phyloP scores from a whole-genome alignment of 306 rosid species.

The Vigna hirtella region DNA sequence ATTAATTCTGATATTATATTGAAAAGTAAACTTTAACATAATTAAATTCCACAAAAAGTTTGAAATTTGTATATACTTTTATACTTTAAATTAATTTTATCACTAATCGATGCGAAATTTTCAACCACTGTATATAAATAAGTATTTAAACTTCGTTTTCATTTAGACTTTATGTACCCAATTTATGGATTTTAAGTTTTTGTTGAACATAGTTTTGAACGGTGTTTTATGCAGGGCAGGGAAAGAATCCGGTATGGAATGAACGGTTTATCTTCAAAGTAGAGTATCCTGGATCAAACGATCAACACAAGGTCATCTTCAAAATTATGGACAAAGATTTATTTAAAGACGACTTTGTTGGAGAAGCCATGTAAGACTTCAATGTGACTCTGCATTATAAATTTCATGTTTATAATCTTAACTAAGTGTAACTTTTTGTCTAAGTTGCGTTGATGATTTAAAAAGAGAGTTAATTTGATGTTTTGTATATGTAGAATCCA shows the following conservation, averaged over 20 bases:
- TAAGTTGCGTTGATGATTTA: not conserved
- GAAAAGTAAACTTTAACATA: accelerated
- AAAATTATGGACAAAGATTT: constrained; percentile 78
- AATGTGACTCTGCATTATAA: too few relatives aligned
- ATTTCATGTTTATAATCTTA: too few relatives aligned
- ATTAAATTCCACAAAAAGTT: too few relatives aligned
- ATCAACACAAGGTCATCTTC: constrained; percentile 58
- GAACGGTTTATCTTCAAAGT: constrained; percentile 65
- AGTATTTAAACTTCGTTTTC: too few relatives aligned
- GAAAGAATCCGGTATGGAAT: constrained; percentile 65
- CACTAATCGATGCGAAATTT: too few relatives aligned
- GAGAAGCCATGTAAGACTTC: constrained; percentile 68
- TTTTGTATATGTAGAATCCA: constrained; percentile 39
- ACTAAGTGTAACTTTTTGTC: too few relatives aligned
- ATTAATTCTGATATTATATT: too few relatives aligned
- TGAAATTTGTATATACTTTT: too few relatives aligned
- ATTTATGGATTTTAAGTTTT: not conserved
- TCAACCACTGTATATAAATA: too few relatives aligned
- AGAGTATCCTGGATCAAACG: constrained; percentile 58
- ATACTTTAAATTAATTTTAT: too few relatives aligned
- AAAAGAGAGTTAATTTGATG: constrained; percentile 4
- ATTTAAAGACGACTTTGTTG: constrained; percentile 63
- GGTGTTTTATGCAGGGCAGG: constrained; percentile 49
- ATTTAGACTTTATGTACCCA: too few relatives aligned
- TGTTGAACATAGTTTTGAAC: not conserved